These are phyloP conservation scores for Ganoderma multipileum DNA, from an alignment of 1,284 basidiomycete species.

Conservation along the genomic window DNA sequence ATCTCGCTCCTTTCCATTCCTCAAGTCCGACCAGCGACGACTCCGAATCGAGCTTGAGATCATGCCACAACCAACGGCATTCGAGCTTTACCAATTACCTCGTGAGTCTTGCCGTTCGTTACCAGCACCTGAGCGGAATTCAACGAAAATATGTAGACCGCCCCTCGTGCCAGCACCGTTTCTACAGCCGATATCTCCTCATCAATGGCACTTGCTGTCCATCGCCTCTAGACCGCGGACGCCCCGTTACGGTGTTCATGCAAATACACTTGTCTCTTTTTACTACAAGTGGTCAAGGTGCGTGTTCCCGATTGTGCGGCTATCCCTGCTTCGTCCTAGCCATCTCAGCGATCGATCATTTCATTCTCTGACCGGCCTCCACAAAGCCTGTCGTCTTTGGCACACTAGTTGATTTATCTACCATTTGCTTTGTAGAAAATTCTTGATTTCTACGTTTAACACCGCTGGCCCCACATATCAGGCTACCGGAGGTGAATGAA, in stretches of 20 bases:
- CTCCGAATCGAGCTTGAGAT: background rate
- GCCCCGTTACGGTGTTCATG: background rate
- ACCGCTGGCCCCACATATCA: background rate
- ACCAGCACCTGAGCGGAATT: background rate
- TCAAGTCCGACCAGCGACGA: background rate
- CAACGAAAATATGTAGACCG: background rate
- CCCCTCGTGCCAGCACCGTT: background rate
- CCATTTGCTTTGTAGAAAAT: background rate
- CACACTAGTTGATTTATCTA: background rate
- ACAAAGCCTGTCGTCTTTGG: background rate
- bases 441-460: background rate
- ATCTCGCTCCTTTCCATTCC: background rate
- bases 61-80: background rate
- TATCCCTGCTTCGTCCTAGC: background rate
- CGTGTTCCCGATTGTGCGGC: background rate
- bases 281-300: background rate
- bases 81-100: background rate
- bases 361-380: background rate
- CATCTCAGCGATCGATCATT: background rate
- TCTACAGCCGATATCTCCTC: background rate
- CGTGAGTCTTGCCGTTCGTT: background rate
- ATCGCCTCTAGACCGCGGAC: background rate
- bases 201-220: background rate
- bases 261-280: background rate
- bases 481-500: background rate